Percentiles rank a stretch among this genome's conserved stretches.
These are phyloP conservation scores for Dictyostelium brefeldianum DNA, from an alignment of 78 protist species.

Conservation along the genomic window DNA sequence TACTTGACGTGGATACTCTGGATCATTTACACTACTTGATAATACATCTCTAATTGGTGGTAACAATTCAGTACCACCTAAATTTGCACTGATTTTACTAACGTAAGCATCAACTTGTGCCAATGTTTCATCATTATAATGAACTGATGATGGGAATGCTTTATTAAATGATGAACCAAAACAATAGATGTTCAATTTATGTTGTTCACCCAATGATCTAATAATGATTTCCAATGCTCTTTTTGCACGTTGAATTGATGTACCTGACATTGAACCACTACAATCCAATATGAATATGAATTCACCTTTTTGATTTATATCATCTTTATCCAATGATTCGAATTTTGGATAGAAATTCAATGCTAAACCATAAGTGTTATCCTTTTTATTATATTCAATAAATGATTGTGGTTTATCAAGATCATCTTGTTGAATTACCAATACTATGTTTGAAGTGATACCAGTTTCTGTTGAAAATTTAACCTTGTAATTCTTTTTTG, in stretches of 20 bases:
- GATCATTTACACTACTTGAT: background rate
- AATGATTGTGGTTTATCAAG: slow-evolving; percentile 5
- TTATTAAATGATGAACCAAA: slow-evolving; percentile 24
- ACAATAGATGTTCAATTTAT: slow-evolving; percentile 52
- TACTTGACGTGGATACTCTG: slow-evolving; percentile 64
- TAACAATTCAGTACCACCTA: slow-evolving; percentile 77
- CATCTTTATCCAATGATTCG: background rate
- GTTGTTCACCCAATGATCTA: slow-evolving; percentile 42
- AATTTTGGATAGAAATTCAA: slow-evolving; percentile 32
- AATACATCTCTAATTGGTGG: slow-evolving; percentile 60
- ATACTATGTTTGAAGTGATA: background rate
- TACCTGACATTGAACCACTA: slow-evolving; percentile 72
- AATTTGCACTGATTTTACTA: slow-evolving; percentile 21
- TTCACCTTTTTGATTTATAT: slow-evolving; percentile 27
- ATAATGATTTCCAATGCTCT: slow-evolving; percentile 42
- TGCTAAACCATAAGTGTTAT: slow-evolving; percentile 25
- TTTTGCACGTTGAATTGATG: slow-evolving; percentile 37
- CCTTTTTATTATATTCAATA: slow-evolving; percentile 16
- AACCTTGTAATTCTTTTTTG: background rate
- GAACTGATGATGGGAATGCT: background rate
- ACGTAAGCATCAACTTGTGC: background rate
- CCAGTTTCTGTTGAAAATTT: background rate
- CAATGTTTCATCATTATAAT: slow-evolving; percentile 44
- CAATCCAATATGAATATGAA: slow-evolving; percentile 1
- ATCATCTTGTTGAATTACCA: background rate